phyloP scores from a whole-genome alignment of 345 rosid genomes.

The Syzygium aqueum region DNA sequence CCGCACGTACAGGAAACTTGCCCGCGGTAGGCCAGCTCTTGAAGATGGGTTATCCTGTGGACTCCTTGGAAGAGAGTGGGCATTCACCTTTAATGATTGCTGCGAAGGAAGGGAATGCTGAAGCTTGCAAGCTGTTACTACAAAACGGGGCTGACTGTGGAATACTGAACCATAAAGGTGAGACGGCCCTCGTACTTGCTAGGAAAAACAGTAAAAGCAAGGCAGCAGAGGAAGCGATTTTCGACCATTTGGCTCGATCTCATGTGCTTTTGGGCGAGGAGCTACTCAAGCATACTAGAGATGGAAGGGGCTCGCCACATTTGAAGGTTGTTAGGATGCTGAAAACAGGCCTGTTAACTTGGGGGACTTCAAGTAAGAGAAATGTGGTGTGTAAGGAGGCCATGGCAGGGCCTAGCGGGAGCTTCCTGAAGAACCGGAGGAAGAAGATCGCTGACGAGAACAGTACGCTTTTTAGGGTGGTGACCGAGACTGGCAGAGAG shows the following conservation, averaged over 20 bases:
- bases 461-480: slow-evolving; percentile 7
- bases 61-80: slow-evolving; percentile 12
- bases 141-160: slow-evolving; percentile 15
- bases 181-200: slow-evolving; percentile 15
- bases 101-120: slow-evolving; percentile 18
- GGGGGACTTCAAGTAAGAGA: slow-evolving; percentile 22
- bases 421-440: slow-evolving; percentile 14
- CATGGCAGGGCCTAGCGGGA: slow-evolving; percentile 9
- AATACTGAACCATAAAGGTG: slow-evolving; percentile 4
- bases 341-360: slow-evolving; percentile 12
- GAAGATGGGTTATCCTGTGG: slow-evolving; percentile 6
- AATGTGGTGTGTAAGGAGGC: slow-evolving; percentile 23
- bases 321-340: slow-evolving; percentile 11
- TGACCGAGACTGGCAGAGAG: slow-evolving; percentile 16
- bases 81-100: slow-evolving; percentile 24
- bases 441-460: not conserved
- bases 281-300: slow-evolving; percentile 19
- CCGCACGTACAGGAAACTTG: slow-evolving; percentile 14
- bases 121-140: slow-evolving; percentile 20
- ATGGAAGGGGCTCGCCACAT: slow-evolving; percentile 21
- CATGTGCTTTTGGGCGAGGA: slow-evolving; percentile 22
- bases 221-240: slow-evolving; percentile 19
- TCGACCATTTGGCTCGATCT: slow-evolving; percentile 12
- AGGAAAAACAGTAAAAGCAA: slow-evolving; percentile 13
- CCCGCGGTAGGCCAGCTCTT: slow-evolving; percentile 10